Base-by-base conservation (phyloP, 495 filamentous ascomycete species). In the Lasiosphaeris hirsuta region DNA sequence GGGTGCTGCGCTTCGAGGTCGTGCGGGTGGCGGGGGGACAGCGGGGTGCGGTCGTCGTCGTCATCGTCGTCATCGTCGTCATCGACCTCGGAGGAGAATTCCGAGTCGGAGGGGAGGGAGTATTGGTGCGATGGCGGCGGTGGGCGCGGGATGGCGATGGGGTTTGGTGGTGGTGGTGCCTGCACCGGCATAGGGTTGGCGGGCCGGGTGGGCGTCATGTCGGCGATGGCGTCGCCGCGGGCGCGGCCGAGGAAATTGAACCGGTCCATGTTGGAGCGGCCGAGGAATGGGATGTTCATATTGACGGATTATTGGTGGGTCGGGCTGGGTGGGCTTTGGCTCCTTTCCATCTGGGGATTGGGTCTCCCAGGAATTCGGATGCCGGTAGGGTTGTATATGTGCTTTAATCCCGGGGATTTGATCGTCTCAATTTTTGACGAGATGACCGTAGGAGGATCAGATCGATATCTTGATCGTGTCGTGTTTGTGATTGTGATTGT, bases 241-340 rank as follows among this genome's bases (percentile, higher is more conserved):
- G 44, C 35, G 33, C 45, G 50, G 45, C 47, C 50, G 58, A 70
- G 57, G 57, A 71, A 64, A 64, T 66, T 67, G 56, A 71, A 63
- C 39, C 69, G 63, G 58, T 64, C 61, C 66, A 69, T 67, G 43
- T 55, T 62, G 18, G 58, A 38, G 7, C 58, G 47, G 37, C 56
- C 14, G 7, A 33, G 45, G 44, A 69, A 63, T n/a, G 60, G 43
- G 47, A 62, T 40, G 38, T 54, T 51, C 58, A 54, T 58, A 15
- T 30, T 30, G 2, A 5, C 23, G 23, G 23, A 5, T 30, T 30
- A 30, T 30, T 30, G 23, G 5, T 5, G 5, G 23, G 5, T 2
- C 23, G 23, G 23, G 5, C 23, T 30, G 23, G 23, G 23, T 30
- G 5, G 2, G 5, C 2, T 30, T 30, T 5, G 23, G 23, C 2